phyloP scores from a whole-genome alignment of 2,329 filamentous ascomycete species.

The Paracorniculantispora psalliotae region DNA sequence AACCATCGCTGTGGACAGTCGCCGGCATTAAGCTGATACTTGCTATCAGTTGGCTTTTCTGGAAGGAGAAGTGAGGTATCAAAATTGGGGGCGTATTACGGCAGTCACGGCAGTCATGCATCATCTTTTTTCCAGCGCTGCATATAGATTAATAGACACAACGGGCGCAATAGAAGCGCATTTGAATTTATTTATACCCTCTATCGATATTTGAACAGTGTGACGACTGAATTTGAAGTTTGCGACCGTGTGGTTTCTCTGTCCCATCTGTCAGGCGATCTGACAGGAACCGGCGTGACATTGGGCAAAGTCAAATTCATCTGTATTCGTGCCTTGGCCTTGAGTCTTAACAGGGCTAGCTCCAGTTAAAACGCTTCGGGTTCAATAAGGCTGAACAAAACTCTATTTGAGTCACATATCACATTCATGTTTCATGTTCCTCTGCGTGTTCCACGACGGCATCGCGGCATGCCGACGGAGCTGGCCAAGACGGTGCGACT shows the following conservation, averaged over 20 bases:
- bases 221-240: background rate
- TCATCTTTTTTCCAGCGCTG: slow-evolving; percentile 9
- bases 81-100: background rate
- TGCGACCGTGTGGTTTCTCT: background rate
- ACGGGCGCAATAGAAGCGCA: slow-evolving; percentile 1
- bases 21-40: slow-evolving; percentile 40
- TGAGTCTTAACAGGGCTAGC: too few relatives aligned
- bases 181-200: background rate
- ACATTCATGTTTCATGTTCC: too few relatives aligned
- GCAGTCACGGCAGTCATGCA: background rate
- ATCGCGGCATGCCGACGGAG: too few relatives aligned
- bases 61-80: slow-evolving; percentile 20
- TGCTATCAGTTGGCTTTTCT: slow-evolving; percentile 31
- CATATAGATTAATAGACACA: slow-evolving; percentile 13
- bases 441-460: too few relatives aligned
- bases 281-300: background rate
- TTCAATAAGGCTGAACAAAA: too few relatives aligned
- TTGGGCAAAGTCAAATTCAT: background rate
- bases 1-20: slow-evolving; percentile 40
- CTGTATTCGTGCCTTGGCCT: too few relatives aligned
- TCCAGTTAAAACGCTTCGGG: background rate
- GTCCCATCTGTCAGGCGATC: background rate
- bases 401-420: too few relatives aligned
- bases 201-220: background rate
- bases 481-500: too few relatives aligned